Percentiles rank a stretch among this genome's conserved stretches.
These are phyloP conservation scores for Coemansia pectinata DNA, from an alignment of 192 early-diverging fungal genomes.

Conservation along the genomic window DNA sequence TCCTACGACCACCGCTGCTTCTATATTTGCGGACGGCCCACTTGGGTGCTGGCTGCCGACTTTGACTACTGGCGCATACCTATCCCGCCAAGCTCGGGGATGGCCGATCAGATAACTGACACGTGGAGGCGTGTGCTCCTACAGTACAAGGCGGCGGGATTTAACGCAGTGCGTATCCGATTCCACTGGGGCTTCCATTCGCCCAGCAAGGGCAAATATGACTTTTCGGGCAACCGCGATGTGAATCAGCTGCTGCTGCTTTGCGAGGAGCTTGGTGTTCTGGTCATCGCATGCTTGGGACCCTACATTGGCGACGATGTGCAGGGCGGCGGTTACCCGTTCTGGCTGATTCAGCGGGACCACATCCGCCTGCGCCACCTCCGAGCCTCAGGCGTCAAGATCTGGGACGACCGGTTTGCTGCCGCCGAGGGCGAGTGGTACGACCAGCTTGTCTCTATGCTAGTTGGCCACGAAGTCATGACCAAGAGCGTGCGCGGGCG, in stretches of 20 bases:
- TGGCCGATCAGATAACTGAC: constrained; percentile 3
- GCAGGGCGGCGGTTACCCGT: constrained; percentile 71
- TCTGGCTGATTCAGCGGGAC: constrained; percentile 77
- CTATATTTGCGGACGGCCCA: constrained; percentile 65
- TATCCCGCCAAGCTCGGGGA: constrained; percentile 23
- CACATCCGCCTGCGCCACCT: constrained; percentile 75
- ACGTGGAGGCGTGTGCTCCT: constrained; percentile 68
- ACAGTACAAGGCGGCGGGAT: constrained; percentile 70
- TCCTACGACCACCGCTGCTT: constrained; percentile 66
- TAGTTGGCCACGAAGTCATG: constrained; percentile 79
- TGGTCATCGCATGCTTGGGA: constrained; percentile 81
- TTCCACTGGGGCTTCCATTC: constrained; percentile 91
- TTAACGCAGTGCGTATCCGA: constrained; percentile 83
- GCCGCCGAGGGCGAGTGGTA: constrained; percentile 76
- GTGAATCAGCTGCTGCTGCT: constrained; percentile 69
- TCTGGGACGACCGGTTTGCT: constrained; percentile 69
- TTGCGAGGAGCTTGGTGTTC: constrained; percentile 72
- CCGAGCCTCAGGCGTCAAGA: constrained; percentile 62
- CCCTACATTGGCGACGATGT: constrained; percentile 84
- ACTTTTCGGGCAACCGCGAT: constrained; percentile 74
- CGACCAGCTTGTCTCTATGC: constrained; percentile 69
- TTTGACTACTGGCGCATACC: constrained; percentile 90
- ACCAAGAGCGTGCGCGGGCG: constrained; percentile 48
- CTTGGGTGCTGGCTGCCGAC: constrained; percentile 70
- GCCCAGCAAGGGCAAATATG: constrained; percentile 69